phyloP scores from a whole-genome alignment of 768 basidiomycete species.

The Lactarius vividus region DNA sequence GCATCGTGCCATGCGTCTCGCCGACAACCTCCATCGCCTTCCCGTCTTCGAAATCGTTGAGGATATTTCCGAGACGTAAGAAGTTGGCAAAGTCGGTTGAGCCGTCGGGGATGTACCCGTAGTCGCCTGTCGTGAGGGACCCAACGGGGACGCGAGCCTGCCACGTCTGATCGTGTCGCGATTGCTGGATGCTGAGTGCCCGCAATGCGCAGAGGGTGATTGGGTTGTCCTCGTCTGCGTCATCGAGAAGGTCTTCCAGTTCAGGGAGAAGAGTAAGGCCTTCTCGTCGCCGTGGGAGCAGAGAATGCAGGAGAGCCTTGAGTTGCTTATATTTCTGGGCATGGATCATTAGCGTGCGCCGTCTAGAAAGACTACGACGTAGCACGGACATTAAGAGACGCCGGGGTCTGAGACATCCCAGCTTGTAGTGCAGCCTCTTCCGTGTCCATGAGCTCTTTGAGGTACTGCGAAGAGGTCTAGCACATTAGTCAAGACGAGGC shows the following conservation, averaged over 20 bases:
- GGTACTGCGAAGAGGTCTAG: conserved; percentile 1
- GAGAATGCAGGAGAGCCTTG: conserved; percentile 19
- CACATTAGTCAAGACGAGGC: neutral
- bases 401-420: neutral
- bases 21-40: conserved; percentile 8
- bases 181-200: conserved; percentile 11
- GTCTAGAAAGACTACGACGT: neutral
- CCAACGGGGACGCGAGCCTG: conserved; percentile 17
- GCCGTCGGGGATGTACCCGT: conserved; percentile 18
- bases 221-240: conserved; percentile 16
- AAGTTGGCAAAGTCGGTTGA: conserved; percentile 22
- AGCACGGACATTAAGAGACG: conserved; percentile 9
- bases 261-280: conserved; percentile 15
- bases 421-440: conserved; percentile 18
- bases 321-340: conserved; percentile 25
- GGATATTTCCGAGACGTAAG: conserved; percentile 22
- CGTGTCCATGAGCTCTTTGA: conserved; percentile 21
- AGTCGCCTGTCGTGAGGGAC: conserved; percentile 17
- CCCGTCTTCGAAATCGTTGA: neutral
- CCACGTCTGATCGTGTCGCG: conserved; percentile 24
- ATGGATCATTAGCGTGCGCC: neutral
- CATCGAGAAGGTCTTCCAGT: conserved; percentile 27
- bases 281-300: conserved; percentile 21
- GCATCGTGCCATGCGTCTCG: conserved; percentile 23
- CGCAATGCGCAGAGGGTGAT: conserved; percentile 24